Conservation (phyloP, 2,329 filamentous ascomycete species). For the Ophiostoma australiae region DNA sequence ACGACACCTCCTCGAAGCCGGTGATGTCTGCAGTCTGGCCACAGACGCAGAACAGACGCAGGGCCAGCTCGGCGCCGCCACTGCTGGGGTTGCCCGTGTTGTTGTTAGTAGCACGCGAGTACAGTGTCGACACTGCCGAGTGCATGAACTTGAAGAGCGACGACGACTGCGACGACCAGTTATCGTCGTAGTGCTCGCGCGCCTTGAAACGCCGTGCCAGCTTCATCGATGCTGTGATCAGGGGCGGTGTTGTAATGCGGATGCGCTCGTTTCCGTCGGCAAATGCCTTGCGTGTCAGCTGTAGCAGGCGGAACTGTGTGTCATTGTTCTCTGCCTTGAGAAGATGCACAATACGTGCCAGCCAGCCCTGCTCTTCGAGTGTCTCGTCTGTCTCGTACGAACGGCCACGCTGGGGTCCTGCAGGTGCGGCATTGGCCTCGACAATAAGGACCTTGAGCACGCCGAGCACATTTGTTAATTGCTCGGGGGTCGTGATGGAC, state of each 20-base stretch:
- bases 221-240: constrained; percentile 86
- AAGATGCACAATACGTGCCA: constrained; percentile 86
- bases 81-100: constrained; percentile 37
- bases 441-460: constrained; percentile 88
- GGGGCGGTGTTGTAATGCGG: constrained; percentile 87
- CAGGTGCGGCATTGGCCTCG: constrained; percentile 77
- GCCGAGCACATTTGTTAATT: constrained; percentile 84
- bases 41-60: constrained; percentile 85
- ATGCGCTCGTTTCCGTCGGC: constrained; percentile 91
- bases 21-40: constrained; percentile 90
- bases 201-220: constrained; percentile 83
- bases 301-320: constrained; percentile 88
- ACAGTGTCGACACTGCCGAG: constrained; percentile 77
- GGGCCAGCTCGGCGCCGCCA: constrained; percentile 77
- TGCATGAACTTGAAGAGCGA: constrained; percentile 95
- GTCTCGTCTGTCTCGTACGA: constrained; percentile 88
- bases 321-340: constrained; percentile 81
- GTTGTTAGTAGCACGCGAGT: constrained; percentile 66
- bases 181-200: constrained; percentile 74
- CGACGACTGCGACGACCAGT: constrained; percentile 61
- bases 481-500: constrained; percentile 67
- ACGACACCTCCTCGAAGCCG: constrained; percentile 90
- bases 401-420: constrained; percentile 61
- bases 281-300: constrained; percentile 81
- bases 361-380: constrained; percentile 95